Conservation (phyloP, 1,284 basidiomycete genomes). For the Megacollybia platyphylla region DNA sequence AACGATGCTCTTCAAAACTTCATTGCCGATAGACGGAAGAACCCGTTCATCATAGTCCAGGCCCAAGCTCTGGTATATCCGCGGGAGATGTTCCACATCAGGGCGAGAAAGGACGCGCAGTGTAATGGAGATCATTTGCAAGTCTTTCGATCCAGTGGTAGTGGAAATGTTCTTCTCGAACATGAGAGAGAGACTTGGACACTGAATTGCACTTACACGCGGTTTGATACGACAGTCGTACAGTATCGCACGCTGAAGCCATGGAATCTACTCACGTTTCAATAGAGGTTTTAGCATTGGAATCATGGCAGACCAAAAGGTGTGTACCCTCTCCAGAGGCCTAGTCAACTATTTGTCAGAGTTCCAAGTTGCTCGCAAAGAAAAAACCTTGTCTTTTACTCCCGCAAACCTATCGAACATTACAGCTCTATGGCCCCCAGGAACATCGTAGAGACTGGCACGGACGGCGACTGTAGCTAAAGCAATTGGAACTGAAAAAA, state of each 20-base stretch:
- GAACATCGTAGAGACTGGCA: conserved; percentile 85
- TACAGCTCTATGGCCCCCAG: conserved; percentile 88
- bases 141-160: conserved; percentile 89
- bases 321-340: conserved; percentile 93
- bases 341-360: conserved; percentile 22
- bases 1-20: conserved; percentile 95
- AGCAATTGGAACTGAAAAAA: conserved; percentile 56
- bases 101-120: conserved; percentile 93
- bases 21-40: conserved; percentile 89
- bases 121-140: conserved; percentile 97
- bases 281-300: no score
- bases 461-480: conserved; percentile 57
- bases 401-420: conserved; percentile 98
- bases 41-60: conserved; percentile 97
- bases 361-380: no score
- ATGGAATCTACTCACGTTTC: conserved; percentile 40
- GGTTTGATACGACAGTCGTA: conserved; percentile 99
- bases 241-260: conserved; percentile 91
- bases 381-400: conserved; percentile 64
- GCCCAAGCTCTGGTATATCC: conserved; percentile 92
- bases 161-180: conserved; percentile 98
- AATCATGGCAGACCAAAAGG: conserved; percentile 40
- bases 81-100: conserved; percentile 78
- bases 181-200: not conserved
- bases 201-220: conserved; percentile 37